Conservation (phyloP, 179 eudicot genomes). For the Silene vulgaris region DNA sequence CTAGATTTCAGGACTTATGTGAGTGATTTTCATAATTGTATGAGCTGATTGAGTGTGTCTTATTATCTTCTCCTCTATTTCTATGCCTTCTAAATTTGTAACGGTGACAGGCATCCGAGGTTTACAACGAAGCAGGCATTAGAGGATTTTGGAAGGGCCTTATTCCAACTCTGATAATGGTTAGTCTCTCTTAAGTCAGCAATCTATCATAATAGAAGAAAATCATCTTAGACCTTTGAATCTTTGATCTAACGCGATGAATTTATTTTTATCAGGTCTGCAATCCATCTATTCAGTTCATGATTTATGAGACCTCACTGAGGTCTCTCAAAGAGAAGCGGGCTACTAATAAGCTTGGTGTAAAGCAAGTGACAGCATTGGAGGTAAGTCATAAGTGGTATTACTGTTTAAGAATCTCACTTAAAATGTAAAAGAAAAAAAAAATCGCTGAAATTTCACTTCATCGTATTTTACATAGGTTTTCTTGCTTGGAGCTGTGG, state of each 20-base stretch:
- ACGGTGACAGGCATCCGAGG: slow-evolving; percentile 58
- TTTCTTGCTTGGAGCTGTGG: slow-evolving; percentile 78
- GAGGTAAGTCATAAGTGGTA: slow-evolving; percentile 44
- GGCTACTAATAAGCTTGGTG: slow-evolving; percentile 40
- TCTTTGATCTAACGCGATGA: slow-evolving; percentile 2
- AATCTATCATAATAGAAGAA: neutral
- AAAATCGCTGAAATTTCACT: neutral
- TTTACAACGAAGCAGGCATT: slow-evolving; percentile 86
- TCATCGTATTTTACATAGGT: slow-evolving; percentile 36
- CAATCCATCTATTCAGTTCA: slow-evolving; percentile 94
- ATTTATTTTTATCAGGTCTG: slow-evolving; percentile 49
- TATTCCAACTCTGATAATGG: slow-evolving; percentile 86
- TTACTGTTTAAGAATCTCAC: neutral
- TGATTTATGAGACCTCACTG: slow-evolving; percentile 79
- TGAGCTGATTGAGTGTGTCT: slow-evolving; percentile 15
- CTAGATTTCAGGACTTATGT: neutral
- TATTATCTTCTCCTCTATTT: slow-evolving; percentile 7
- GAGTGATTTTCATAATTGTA: neutral
- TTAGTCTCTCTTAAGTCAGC: slow-evolving; percentile 21
- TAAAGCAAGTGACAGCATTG: slow-evolving; percentile 53
- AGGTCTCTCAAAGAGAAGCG: slow-evolving; percentile 59
- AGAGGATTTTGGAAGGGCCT: slow-evolving; percentile 94
- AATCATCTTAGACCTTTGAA: neutral
- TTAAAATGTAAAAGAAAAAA: neutral
- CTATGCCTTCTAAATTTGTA: slow-evolving; percentile 1